Evolutionary conservation across 2,329 filamentous ascomycete species (phyloP), one percentile per base, ranked within the genome.

Genomic region (Diaporthe citri): DNA sequence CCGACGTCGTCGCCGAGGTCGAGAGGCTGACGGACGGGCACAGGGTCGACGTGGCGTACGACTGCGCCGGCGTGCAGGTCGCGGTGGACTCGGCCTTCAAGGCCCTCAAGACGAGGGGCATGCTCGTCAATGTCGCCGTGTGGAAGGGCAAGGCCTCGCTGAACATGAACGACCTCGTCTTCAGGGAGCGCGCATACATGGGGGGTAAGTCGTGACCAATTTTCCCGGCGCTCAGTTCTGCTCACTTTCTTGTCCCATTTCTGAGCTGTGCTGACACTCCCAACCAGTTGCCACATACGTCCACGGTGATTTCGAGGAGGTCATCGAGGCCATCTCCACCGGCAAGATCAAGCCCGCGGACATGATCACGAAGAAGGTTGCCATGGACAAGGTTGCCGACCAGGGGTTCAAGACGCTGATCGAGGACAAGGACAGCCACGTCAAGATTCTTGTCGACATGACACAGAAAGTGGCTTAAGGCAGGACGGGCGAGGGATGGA

Each of bases 291-390:
- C 72, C 20, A 76, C 75, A 28, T 74, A 76, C 8, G 59, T 67
- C 36, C 67, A 69, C 7, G 75, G 75, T 13, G 79, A 80, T 55
- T 80, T 78, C 66, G 70, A 80, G 71, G 77, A 77, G 17, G 79
- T 80, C 22, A 79, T 80, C 20, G 78, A 79, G 8, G 76, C 78
- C 20, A 69, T 80, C 51, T 71, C 69, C 6, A 76, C 76, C 17
- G 78, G 79, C 72, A 71, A 76, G 72, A 75, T 90, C 56, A 84
- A 86, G 72, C 88, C 89, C 0, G 83, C 83, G 43, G 81, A 82
- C 57, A 90, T 90, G 89, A 89, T 90, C 52, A 90, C 88, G 0
- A 84, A 86, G 72, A 88, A 84, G 77, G 88, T 90, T 39, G 80
- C 81, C 41, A 81, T 90, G 73, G 85, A 88, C 17, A 83, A 88